phyloP scores from a whole-genome alignment of 345 rosid genomes.

The Durio zibethinus region DNA sequence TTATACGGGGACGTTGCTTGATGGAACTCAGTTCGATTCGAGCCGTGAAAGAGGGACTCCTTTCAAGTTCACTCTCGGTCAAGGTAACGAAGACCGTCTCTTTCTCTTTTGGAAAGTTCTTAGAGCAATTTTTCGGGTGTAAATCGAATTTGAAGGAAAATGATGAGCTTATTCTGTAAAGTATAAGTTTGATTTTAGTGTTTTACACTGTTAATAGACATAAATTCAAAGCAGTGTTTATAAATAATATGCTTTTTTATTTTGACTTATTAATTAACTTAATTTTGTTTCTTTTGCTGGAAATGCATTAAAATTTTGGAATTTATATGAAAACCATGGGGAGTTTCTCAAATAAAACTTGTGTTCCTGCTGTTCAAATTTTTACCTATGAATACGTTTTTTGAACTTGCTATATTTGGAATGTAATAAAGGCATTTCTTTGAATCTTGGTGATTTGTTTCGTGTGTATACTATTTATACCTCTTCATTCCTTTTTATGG shows the following conservation, averaged over 20 bases:
- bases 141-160: background rate
- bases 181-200: background rate
- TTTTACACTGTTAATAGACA: background rate
- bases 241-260: background rate
- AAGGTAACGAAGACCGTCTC: constrained; percentile 40
- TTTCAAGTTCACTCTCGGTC: constrained; percentile 92
- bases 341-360: background rate
- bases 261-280: background rate
- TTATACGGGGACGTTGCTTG: constrained; percentile 84
- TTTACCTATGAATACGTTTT: background rate
- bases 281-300: background rate
- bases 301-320: background rate
- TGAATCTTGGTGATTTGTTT: background rate
- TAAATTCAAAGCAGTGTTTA: background rate
- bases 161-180: background rate
- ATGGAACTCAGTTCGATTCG: constrained; percentile 91
- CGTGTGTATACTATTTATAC: too few species aligned
- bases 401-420: background rate
- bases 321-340: background rate
- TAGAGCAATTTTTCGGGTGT: background rate
- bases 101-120: background rate
- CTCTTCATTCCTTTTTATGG: background rate
- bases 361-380: background rate
- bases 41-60: constrained; percentile 83
- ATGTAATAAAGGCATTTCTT: background rate